Conservation (phyloP, 108 stramenopile genomes). For the Bacterosira constricta region DNA sequence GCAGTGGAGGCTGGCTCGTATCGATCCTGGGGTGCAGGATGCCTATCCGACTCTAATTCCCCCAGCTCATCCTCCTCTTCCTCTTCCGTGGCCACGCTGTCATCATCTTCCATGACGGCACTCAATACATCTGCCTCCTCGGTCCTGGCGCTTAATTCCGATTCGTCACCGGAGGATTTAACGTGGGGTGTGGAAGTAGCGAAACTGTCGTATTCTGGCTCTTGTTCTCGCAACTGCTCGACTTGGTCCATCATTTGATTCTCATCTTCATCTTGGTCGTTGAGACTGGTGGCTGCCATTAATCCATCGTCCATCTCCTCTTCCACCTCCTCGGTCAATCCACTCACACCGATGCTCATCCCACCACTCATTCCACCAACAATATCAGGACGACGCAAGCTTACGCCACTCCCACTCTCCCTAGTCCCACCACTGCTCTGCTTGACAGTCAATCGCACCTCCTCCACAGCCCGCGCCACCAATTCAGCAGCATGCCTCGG, state of each 20-base stretch:
- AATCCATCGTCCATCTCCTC: background rate
- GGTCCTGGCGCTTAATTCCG: too few relatives aligned
- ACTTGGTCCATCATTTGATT: too few relatives aligned
- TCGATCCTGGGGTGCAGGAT: too few relatives aligned
- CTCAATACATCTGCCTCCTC: too few relatives aligned
- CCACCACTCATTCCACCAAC: background rate
- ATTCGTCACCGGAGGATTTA: too few relatives aligned
- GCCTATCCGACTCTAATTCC: too few relatives aligned
- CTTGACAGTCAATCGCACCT: constrained; percentile 41
- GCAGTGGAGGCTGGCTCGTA: too few relatives aligned
- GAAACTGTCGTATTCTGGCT: too few relatives aligned
- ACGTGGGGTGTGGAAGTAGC: too few relatives aligned
- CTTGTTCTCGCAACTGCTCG: too few relatives aligned
- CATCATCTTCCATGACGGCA: too few relatives aligned
- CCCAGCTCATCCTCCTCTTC: too few relatives aligned
- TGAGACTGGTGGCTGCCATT: background rate
- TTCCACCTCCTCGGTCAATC: background rate
- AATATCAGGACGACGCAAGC: background rate
- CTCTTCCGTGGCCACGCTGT: background rate
- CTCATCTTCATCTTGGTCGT: background rate
- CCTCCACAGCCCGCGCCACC: constrained; percentile 43
- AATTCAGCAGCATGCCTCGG: constrained; percentile 49
- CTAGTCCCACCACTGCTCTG: constrained; percentile 1
- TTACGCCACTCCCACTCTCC: background rate
- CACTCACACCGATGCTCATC: background rate